Conservation (phyloP, 2,329 filamentous ascomycete species). For the Annulohypoxylon truncatum region DNA sequence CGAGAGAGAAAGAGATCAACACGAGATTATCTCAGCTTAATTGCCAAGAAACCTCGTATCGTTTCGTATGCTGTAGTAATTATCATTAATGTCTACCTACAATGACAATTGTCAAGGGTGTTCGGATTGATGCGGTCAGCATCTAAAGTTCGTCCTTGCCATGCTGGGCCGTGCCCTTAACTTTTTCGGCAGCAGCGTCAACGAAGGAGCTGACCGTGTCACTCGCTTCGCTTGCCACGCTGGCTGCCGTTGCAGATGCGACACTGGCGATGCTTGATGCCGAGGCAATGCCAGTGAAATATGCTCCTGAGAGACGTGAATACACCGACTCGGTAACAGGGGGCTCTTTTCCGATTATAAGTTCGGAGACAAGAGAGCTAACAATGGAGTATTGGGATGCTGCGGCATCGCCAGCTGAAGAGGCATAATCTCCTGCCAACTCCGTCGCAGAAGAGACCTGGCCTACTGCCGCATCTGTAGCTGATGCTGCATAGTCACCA, state of each 20-base stretch:
- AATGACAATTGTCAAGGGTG: background rate
- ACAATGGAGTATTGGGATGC: conserved; percentile 75
- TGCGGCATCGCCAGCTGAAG: conserved; percentile 70
- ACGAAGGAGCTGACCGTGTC: conserved; percentile 41
- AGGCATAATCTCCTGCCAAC: conserved; percentile 66
- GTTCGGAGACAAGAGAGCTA: conserved; percentile 78
- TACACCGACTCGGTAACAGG: conserved; percentile 85
- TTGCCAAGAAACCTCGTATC: conserved; percentile 1
- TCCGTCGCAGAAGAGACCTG: conserved; percentile 43
- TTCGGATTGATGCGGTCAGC: background rate
- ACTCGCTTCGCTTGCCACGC: conserved; percentile 44
- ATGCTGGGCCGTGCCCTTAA: conserved; percentile 45
- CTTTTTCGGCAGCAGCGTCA: conserved; percentile 40
- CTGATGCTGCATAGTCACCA: conserved; percentile 49
- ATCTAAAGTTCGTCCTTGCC: conserved; percentile 44
- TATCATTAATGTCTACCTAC: conserved; percentile 12
- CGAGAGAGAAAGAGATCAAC: conserved; percentile 34
- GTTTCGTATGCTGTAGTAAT: conserved; percentile 13
- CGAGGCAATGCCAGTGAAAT: conserved; percentile 73
- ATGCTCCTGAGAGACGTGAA: conserved; percentile 75
- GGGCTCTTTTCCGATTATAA: conserved; percentile 81
- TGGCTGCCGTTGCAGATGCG: conserved; percentile 48
- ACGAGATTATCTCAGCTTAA: background rate
- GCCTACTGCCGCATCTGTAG: conserved; percentile 49
- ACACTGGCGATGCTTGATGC: conserved; percentile 58